phyloP scores from a whole-genome alignment of 2,329 filamentous ascomycete species.

The Ilyonectria destructans region DNA sequence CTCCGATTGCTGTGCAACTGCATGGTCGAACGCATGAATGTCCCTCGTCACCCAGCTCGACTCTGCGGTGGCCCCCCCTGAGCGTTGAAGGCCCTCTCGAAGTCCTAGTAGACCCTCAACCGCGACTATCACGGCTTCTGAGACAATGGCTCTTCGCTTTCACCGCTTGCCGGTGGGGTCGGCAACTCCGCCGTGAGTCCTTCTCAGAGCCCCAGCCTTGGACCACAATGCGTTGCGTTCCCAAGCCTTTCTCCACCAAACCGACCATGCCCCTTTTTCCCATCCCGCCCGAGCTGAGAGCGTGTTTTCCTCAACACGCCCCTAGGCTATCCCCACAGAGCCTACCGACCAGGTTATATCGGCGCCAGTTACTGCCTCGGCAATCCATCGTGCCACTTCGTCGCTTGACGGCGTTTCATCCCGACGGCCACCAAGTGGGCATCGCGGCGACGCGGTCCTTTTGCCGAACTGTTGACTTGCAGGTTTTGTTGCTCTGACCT shows the following conservation, averaged over 20 bases:
- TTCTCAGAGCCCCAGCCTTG: constrained; percentile 11
- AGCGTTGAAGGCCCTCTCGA: not conserved
- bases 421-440: constrained; percentile 41
- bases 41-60: not conserved
- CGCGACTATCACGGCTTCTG: constrained; percentile 12
- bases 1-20: not conserved
- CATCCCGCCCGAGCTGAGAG: constrained; percentile 13
- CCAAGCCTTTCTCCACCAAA: constrained; percentile 12
- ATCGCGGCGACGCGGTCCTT: constrained; percentile 36
- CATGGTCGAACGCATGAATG: not conserved
- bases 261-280: constrained; percentile 1
- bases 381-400: constrained; percentile 41
- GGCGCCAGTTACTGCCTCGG: constrained; percentile 22
- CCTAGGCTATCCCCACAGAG: constrained; percentile 27
- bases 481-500: constrained; percentile 20
- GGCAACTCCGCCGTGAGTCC: constrained; percentile 4
- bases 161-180: constrained; percentile 22
- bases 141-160: constrained; percentile 19
- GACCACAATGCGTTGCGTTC: constrained; percentile 3
- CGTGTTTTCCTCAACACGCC: not conserved
- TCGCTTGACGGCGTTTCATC: constrained; percentile 41
- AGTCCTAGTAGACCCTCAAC: not conserved
- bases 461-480: constrained; percentile 24
- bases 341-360: not conserved
- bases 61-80: constrained; percentile 6